Evolutionary conservation across 495 filamentous ascomycete species (phyloP), one percentile per base, ranked within the genome.

Genomic region (Penicillium bovifimosum): DNA sequence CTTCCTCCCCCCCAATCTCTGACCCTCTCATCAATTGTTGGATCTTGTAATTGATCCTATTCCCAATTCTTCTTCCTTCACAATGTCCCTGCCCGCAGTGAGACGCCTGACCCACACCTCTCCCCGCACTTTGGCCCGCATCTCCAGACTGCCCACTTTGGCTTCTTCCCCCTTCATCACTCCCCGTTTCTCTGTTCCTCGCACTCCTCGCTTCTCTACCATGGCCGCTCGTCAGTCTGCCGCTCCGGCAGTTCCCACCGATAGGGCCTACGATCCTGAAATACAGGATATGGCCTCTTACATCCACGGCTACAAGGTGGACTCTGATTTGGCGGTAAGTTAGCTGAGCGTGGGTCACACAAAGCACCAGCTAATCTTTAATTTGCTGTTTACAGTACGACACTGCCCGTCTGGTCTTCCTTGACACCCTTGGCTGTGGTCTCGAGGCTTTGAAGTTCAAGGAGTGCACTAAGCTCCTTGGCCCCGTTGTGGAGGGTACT

Each of bases 351-450:
- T 39, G 33, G 46, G 46, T 38, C 4, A 29, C 8, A 48, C 34
- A n/a, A 14, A 48, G 24, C 33, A 17, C 35, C 8, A 2, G 31
- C 31, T 43, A 41, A 45, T 29, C n/a, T 28, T 14, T 24, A 26
- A 27, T 38, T n/a, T 27, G 32, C 39, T 8, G 18, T 31, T 43
- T 11, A 34, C 66, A 97, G 92, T 95, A 86, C 61, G 92, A 97
- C 69, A 97, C 92, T 18, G 89, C 89, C 45, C 82, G 88, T 66
- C 85, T 89, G 67, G 87, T 91, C 24, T 87, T 93, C 74, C 82
- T 97, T 56, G 93, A 98, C 71, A 98, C 95, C 31, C 82, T 98
- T 8, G 93, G 93, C 62, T 98, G 93, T 70, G 93, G 93, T 56
- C 83, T 97, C 31, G 91, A 96, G 75, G 93, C 88, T 54, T 80